Evolutionary conservation across 2,329 filamentous ascomycete genomes (phyloP).

Genomic region (Botrytis pseudocinerea): DNA sequence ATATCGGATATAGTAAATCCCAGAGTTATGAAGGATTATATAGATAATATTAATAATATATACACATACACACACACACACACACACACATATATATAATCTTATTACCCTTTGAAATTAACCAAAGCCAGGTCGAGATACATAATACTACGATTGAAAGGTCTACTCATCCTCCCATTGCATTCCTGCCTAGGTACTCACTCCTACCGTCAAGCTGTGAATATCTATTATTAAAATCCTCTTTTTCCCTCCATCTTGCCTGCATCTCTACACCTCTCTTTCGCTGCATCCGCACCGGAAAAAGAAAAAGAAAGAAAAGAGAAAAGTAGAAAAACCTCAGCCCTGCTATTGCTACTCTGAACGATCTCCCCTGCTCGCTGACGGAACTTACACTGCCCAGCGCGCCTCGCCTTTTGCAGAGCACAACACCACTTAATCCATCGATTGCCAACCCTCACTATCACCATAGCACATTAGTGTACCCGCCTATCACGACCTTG

Average conservation of each 20-base stretch:
- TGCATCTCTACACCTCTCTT: background rate
- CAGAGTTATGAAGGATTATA: background rate
- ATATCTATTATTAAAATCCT: background rate
- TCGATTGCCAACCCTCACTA: background rate
- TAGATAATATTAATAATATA: background rate
- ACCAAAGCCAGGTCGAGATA: background rate
- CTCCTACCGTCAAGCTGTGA: background rate
- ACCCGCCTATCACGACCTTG: slow-evolving; percentile 9
- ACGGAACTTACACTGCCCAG: slow-evolving; percentile 5
- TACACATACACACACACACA: no score
- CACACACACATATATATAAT: no score
- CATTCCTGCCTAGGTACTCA: background rate
- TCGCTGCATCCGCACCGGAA: background rate
- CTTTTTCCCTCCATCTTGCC: background rate
- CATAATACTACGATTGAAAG: background rate
- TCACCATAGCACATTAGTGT: background rate
- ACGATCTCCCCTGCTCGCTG: slow-evolving; percentile 13
- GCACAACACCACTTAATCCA: background rate
- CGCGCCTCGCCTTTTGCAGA: background rate
- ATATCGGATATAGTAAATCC: background rate
- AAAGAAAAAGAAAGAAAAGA: background rate
- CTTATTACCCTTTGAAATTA: background rate
- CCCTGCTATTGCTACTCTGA: slow-evolving; percentile 14
- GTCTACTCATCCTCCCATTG: background rate
- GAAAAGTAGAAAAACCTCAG: background rate